Conservation (phyloP, 1,139 yeast species). For the Geotrichum phurueaensis region DNA sequence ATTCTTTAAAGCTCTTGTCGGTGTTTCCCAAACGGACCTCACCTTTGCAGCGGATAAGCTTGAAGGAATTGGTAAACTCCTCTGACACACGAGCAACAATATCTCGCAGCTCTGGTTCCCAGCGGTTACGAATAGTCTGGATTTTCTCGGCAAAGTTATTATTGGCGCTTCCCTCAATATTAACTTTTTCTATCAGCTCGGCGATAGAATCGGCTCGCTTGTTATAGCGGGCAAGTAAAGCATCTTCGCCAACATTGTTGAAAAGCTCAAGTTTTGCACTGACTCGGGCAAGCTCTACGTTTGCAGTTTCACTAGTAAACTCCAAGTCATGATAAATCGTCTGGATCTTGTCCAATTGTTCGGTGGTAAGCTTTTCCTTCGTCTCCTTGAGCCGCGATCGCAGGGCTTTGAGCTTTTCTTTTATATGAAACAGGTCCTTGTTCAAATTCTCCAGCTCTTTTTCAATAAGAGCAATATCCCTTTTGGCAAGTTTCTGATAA, state of each 20-base stretch:
- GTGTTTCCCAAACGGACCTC: conserved; percentile 56
- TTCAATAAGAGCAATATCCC: conserved; percentile 21
- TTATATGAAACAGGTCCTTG: conserved; percentile 20
- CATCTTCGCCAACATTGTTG: conserved; percentile 1
- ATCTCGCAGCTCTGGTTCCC: conserved; percentile 55
- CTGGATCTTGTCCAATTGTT: conserved; percentile 8
- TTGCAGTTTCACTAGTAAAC: conserved; percentile 4
- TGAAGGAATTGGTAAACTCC: conserved; percentile 62
- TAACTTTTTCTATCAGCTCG: conserved; percentile 29
- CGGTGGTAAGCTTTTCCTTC: conserved; percentile 5
- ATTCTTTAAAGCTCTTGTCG: conserved; percentile 51
- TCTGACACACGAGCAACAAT: conserved; percentile 51
- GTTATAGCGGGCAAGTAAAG: conserved; percentile 24
- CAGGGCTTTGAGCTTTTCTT: conserved; percentile 9
- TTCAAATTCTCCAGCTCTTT: conserved; percentile 21
- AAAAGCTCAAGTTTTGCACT: conserved; percentile 1
- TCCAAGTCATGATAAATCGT: conserved; percentile 8
- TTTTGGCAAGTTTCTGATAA: conserved; percentile 15
- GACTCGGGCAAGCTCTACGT: background rate
- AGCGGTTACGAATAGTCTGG: conserved; percentile 36
- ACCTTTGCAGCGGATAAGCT: conserved; percentile 79
- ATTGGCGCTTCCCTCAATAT: conserved; percentile 29
- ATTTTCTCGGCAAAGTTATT: conserved; percentile 39
- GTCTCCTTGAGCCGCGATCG: conserved; percentile 1
- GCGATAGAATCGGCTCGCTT: conserved; percentile 31